Conservation (phyloP, 192 early-diverging fungal genomes). For the Chytriomyces sp. region DNA sequence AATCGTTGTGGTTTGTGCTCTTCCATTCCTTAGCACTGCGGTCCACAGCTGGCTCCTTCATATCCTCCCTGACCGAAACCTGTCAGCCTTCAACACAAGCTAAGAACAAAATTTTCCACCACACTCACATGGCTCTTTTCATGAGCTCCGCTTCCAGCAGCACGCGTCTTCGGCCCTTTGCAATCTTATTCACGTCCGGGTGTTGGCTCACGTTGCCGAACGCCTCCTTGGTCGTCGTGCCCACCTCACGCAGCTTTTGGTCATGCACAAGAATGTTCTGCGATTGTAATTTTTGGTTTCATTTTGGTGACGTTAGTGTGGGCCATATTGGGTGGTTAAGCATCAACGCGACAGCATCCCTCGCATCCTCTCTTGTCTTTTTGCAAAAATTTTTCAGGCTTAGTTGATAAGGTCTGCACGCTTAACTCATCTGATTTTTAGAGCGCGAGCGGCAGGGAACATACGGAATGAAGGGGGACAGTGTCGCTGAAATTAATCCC, state of each 20-base stretch:
- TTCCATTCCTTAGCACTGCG: conserved; percentile 45
- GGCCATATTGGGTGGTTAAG: too few species aligned
- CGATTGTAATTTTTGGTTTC: neutral
- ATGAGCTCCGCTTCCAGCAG: conserved; percentile 48
- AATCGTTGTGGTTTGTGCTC: conserved; percentile 45
- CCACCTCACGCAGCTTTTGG: neutral
- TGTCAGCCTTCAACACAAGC: too few species aligned
- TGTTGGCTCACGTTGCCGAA: neutral
- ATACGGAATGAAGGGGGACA: too few species aligned
- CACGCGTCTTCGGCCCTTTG: conserved; percentile 26
- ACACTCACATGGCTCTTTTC: conserved; percentile 42
- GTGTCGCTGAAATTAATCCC: too few species aligned
- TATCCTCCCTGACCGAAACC: conserved; percentile 12
- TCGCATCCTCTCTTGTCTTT: too few species aligned
- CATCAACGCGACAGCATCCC: too few species aligned
- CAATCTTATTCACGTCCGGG: conserved; percentile 4
- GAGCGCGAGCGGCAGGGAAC: too few species aligned
- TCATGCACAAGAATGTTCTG: conserved; percentile 28
- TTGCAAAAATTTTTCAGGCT: too few species aligned
- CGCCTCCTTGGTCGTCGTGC: conserved; percentile 4
- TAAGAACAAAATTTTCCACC: neutral
- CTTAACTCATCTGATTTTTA: too few species aligned
- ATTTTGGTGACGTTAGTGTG: neutral
- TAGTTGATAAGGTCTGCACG: too few species aligned
- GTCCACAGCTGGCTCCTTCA: conserved; percentile 29